Evolutionary conservation across 495 filamentous ascomycete species (phyloP).

Genomic region (Hypoxylon lienhwacheense): DNA sequence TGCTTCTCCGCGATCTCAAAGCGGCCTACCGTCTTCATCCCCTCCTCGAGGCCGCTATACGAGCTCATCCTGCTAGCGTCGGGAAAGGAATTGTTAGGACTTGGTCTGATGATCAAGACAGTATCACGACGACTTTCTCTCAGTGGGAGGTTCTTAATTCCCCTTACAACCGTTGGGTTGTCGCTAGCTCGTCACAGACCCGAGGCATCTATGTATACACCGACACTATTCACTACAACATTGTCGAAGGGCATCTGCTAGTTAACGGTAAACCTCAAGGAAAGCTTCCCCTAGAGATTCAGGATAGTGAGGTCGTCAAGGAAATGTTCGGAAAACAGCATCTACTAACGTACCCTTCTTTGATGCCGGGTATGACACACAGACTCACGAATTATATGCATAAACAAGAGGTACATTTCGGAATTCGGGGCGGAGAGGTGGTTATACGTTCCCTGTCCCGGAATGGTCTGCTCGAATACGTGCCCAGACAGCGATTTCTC

Average conservation of each 20-base stretch:
- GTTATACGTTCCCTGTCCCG: slow-evolving; percentile 43
- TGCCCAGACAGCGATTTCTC: slow-evolving; percentile 40
- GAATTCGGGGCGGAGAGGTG: slow-evolving; percentile 41
- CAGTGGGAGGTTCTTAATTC: slow-evolving; percentile 30
- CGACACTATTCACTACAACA: slow-evolving; percentile 48
- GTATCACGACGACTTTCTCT: not conserved
- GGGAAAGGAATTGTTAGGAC: slow-evolving; percentile 32
- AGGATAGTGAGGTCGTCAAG: slow-evolving; percentile 40
- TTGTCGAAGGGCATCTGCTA: slow-evolving; percentile 52
- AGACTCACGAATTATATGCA: slow-evolving; percentile 35
- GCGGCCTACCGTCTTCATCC: slow-evolving; percentile 43
- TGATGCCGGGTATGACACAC: slow-evolving; percentile 51
- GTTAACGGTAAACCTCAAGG: slow-evolving; percentile 48
- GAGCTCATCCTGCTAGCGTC: slow-evolving; percentile 30
- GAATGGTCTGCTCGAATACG: slow-evolving; percentile 38
- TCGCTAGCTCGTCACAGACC: slow-evolving; percentile 7
- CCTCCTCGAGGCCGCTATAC: slow-evolving; percentile 39
- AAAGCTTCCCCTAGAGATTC: slow-evolving; percentile 50
- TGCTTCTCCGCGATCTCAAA: slow-evolving; percentile 54
- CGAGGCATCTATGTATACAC: not conserved
- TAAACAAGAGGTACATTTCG: slow-evolving; percentile 53
- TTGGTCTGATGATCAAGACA: slow-evolving; percentile 3
- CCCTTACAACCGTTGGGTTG: slow-evolving; percentile 42
- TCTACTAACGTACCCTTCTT: slow-evolving; percentile 50
- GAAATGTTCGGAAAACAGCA: slow-evolving; percentile 55